Evolutionary conservation across 257 asterid genomes (phyloP), one percentile per base, ranked within the genome.

Genomic region (Penstemon barbatus): DNA sequence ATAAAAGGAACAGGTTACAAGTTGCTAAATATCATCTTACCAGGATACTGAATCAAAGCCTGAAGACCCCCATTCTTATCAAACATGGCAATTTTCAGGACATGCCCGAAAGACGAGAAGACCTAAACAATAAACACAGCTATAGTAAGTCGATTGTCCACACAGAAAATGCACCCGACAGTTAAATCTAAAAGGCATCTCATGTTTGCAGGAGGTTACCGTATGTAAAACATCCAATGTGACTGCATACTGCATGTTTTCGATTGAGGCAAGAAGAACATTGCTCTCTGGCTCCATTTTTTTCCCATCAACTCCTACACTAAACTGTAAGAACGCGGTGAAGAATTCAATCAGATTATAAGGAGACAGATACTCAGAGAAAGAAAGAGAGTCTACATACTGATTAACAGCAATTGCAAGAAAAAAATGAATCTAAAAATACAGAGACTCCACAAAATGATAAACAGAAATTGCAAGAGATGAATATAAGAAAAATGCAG

Each of bases 231-330:
- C 92, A 70, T 93, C 98, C 88, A 93, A 80, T 70, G 98, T 93
- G 56, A 93, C 97, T 25, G 92, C 85, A 82, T 93, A 93, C 73
- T 93, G 99, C 99, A 93, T 93, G 85, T 93, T 93, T 78, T 93
- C 99, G 11, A 93, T 88, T 8, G 99, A 89, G 64, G 99, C 99
- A 70, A 93, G 97, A 65, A 93, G 89, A 68, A 93, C 99, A 80
- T 93, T 93, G 79, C 99, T 93, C 79, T 90, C 97, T 11, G 96
- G 89, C 75, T 93, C 99, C 79, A 88, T 48, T 70, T 87, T 88
- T 80, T 81, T 88, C 68, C 96, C 96, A 85, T 93, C 96, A 71
- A 80, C 77, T 71, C 97, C 99, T 65, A 87, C 60, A 65, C 68
- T 89, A 68, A 90, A 79, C 97, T 93, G 96, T 73, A 85, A 54